Percentiles rank a stretch among this genome's conserved stretches.
These are phyloP conservation scores for Effrenium voratum DNA, from an alignment of 73 alveolate species.

Conservation along the genomic window DNA sequence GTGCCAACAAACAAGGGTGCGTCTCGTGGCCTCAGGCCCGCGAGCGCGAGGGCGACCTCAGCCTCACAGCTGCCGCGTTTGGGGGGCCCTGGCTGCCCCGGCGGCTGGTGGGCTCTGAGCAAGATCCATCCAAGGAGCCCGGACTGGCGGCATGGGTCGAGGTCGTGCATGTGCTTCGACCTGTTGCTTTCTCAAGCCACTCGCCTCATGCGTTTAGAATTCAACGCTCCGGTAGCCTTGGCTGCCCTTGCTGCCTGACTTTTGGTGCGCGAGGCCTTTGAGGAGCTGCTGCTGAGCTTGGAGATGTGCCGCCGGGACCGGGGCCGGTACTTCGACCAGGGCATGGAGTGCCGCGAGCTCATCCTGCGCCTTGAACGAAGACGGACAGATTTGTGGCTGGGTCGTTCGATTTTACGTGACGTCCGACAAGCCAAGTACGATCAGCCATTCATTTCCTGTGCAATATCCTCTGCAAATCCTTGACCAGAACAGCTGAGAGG, in stretches of 20 bases:
- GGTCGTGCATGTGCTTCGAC: not conserved
- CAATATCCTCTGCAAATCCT: too few relatives aligned
- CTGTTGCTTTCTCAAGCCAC: not conserved
- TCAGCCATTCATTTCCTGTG: too few relatives aligned
- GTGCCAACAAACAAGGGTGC: too few relatives aligned
- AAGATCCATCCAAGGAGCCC: not conserved
- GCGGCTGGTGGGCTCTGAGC: constrained; percentile 6
- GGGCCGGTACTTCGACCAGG: constrained; percentile 77
- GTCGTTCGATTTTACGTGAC: too few relatives aligned
- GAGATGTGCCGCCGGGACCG: constrained; percentile 86
- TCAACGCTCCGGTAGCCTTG: not conserved
- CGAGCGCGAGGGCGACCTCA: constrained; percentile 32
- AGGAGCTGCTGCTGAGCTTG: constrained; percentile 35
- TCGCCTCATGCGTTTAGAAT: not conserved
- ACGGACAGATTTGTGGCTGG: too few relatives aligned
- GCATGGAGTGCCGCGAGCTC: constrained; percentile 69
- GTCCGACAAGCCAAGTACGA: too few relatives aligned
- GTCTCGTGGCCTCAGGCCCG: too few relatives aligned
- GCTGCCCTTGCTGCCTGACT: not conserved
- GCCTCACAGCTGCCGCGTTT: constrained; percentile 71
- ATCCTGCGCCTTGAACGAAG: not conserved
- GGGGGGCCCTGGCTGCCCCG: constrained; percentile 93
- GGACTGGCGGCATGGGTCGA: not conserved
- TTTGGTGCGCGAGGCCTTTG: constrained; percentile 19
- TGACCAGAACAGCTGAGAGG: too few relatives aligned